phyloP scores from a whole-genome alignment of 257 asterid species.

The Scutellaria galericulata region DNA sequence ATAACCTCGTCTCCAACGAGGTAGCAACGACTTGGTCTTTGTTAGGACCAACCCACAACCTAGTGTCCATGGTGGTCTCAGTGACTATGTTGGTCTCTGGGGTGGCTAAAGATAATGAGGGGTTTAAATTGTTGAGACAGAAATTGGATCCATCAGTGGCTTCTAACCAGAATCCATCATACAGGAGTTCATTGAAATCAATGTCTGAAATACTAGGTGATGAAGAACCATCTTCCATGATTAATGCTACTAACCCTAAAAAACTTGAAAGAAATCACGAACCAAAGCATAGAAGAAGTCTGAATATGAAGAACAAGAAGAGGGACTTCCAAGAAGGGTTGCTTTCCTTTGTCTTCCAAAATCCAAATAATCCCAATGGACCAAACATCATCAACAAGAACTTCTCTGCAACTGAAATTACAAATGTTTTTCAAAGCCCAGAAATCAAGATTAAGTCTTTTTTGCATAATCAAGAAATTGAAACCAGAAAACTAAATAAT shows the following conservation, averaged over 20 bases:
- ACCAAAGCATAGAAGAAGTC: conserved; percentile 56
- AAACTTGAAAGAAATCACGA: conserved; percentile 29
- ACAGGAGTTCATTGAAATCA: conserved; percentile 63
- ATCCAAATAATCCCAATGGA: conserved; percentile 43
- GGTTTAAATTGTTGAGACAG: conserved; percentile 45
- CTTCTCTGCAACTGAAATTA: conserved; percentile 14
- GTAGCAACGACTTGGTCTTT: conserved; percentile 41
- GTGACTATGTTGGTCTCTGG: conserved; percentile 39
- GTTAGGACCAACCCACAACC: conserved; percentile 60
- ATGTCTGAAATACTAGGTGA: conserved; percentile 46
- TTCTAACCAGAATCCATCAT: conserved; percentile 87
- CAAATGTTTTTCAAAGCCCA: not conserved
- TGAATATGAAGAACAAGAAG: conserved; percentile 56
- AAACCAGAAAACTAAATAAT: not conserved
- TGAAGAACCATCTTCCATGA: conserved; percentile 70
- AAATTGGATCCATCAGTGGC: conserved; percentile 63
- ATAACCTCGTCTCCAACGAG: conserved; percentile 51
- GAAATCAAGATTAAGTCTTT: not conserved
- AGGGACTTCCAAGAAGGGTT: conserved; percentile 46
- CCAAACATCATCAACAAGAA: conserved; percentile 46
- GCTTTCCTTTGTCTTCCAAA: conserved; percentile 55
- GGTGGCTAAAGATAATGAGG: conserved; percentile 41
- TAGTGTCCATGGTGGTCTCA: conserved; percentile 36
- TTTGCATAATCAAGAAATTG: not conserved
- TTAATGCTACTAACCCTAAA: conserved; percentile 38